Evolutionary conservation across 106 monocot genomes (phyloP).

Genomic region (Alisma plantagoaquatica): DNA sequence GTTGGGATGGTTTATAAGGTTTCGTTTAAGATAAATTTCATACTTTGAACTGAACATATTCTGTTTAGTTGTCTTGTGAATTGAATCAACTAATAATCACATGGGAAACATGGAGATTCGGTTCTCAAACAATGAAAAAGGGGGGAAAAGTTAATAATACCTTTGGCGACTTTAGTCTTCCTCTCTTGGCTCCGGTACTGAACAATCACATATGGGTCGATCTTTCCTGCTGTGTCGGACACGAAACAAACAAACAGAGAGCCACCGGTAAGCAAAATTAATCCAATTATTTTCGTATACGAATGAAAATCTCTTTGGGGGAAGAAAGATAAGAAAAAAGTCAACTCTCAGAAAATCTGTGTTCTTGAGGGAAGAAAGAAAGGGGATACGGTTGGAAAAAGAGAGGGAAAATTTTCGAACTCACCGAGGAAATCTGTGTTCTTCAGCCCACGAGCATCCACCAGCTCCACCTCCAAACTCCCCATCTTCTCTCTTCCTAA

Average conservation of each 20-base stretch:
- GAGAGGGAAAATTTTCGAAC: not conserved
- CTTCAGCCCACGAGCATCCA: conserved; percentile 51
- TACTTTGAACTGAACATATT: not conserved
- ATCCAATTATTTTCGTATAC: too few relatives aligned
- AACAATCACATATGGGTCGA: conserved; percentile 60
- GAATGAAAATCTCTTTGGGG: too few relatives aligned
- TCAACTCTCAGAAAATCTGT: not conserved
- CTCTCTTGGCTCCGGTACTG: conserved; percentile 57
- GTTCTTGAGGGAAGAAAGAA: not conserved
- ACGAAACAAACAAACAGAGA: too few relatives aligned
- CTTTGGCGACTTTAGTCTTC: conserved; percentile 55
- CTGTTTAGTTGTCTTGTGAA: too few relatives aligned
- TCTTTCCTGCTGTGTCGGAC: conserved; percentile 52
- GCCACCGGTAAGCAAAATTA: too few relatives aligned
- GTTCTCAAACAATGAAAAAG: not conserved
- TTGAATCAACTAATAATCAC: not conserved
- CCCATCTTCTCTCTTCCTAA: too few relatives aligned
- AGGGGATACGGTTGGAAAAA: not conserved
- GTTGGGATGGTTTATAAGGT: too few relatives aligned
- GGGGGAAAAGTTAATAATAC: conserved; percentile 10
- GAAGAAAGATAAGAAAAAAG: conserved; percentile 2
- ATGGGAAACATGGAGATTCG: too few relatives aligned
- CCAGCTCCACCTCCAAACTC: conserved; percentile 49
- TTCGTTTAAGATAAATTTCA: too few relatives aligned
- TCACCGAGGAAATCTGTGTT: conserved; percentile 36